These are phyloP conservation scores for Dioscorea dumetorum DNA, from an alignment of 106 monocot species.

Conservation along the genomic window DNA sequence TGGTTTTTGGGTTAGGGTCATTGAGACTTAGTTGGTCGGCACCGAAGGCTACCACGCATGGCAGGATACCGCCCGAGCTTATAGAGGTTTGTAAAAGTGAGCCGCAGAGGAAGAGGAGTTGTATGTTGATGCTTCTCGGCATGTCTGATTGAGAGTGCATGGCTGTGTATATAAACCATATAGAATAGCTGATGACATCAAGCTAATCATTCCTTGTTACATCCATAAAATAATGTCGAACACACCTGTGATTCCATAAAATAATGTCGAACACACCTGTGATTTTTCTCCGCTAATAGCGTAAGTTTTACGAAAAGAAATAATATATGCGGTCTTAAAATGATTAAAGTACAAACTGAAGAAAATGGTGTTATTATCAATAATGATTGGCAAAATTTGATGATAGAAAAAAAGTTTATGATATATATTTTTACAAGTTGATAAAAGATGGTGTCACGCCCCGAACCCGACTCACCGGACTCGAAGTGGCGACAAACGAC, in stretches of 20 bases:
- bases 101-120: constrained; percentile 44
- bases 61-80: constrained; percentile 76
- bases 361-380: background rate
- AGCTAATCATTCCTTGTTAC: constrained; percentile 50
- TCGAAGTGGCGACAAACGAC: too few species aligned
- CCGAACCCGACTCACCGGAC: too few species aligned
- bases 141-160: constrained; percentile 7
- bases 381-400: too few species aligned
- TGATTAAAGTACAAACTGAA: background rate
- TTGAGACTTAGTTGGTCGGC: constrained; percentile 62
- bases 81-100: constrained; percentile 55
- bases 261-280: too few species aligned
- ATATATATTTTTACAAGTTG: constrained; percentile 16
- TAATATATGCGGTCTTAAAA: too few species aligned
- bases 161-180: constrained; percentile 38
- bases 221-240: too few species aligned
- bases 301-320: too few species aligned
- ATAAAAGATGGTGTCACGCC: constrained; percentile 53
- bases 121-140: constrained; percentile 29
- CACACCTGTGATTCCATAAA: too few species aligned
- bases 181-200: constrained; percentile 43
- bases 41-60: constrained; percentile 73
- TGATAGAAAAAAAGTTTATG: too few species aligned
- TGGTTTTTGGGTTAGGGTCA: background rate
- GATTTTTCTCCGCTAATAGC: too few species aligned